Conservation (phyloP, 2,329 filamentous ascomycete species). For the Berkeleyomyces rouxiae region DNA sequence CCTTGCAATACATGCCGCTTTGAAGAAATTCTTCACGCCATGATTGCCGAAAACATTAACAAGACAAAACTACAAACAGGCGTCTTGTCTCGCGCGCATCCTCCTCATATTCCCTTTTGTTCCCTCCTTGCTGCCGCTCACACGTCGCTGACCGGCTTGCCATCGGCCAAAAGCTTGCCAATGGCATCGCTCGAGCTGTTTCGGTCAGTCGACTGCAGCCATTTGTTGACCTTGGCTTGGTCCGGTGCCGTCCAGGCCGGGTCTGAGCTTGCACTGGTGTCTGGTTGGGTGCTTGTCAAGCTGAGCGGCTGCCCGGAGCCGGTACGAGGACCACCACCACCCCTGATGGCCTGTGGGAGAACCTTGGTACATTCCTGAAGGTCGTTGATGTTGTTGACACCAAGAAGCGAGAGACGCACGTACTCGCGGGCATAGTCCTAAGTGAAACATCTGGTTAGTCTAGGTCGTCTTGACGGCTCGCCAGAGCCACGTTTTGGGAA, state of each 20-base stretch:
- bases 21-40: not conserved
- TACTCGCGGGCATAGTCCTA: conserved; percentile 35
- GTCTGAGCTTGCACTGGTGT: conserved; percentile 9
- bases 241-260: conserved; percentile 13
- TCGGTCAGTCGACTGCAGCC: conserved; percentile 14
- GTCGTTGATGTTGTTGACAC: conserved; percentile 38
- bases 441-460: not conserved
- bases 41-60: not conserved
- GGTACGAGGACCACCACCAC: not conserved
- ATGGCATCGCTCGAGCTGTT: not conserved
- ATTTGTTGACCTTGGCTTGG: conserved; percentile 17
- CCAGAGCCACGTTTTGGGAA: conserved; percentile 14
- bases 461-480: not conserved
- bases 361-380: conserved; percentile 38
- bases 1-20: not conserved
- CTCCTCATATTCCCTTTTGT: not conserved
- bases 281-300: not conserved
- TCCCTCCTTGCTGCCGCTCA: not conserved
- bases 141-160: not conserved
- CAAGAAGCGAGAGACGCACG: conserved; percentile 36
- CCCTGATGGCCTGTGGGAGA: conserved; percentile 22
- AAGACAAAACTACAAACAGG: not conserved
- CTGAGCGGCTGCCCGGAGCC: not conserved
- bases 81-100: not conserved
- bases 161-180: not conserved